phyloP scores from a whole-genome alignment of 2,329 filamentous ascomycete species.

The Beauveria scarabaeidicola region DNA sequence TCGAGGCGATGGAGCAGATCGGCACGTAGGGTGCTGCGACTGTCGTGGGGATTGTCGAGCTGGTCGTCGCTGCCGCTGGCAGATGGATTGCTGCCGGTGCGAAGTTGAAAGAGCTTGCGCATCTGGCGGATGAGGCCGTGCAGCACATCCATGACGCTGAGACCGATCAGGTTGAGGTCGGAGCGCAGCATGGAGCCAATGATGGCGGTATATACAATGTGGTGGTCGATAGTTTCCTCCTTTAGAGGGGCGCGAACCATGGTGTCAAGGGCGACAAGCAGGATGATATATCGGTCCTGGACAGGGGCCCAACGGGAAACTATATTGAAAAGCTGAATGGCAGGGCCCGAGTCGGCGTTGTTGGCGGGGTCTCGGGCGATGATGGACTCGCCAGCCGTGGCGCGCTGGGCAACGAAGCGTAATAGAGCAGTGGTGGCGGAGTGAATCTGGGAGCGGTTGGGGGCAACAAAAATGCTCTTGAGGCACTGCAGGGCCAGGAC shows the following conservation, averaged over 20 bases:
- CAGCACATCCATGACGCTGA: slow-evolving; percentile 93
- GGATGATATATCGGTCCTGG: slow-evolving; percentile 85
- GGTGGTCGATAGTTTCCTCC: slow-evolving; percentile 63
- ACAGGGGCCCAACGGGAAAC: slow-evolving; percentile 84
- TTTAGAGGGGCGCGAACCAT: slow-evolving; percentile 59
- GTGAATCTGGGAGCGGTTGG: slow-evolving; percentile 75
- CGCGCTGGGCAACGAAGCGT: slow-evolving; percentile 59
- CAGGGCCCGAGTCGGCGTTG: slow-evolving; percentile 58
- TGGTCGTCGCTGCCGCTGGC: slow-evolving; percentile 26
- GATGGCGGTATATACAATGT: slow-evolving; percentile 68
- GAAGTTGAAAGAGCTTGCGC: slow-evolving; percentile 64
- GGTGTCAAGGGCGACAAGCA: slow-evolving; percentile 72
- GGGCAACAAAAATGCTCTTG: slow-evolving; percentile 74
- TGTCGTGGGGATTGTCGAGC: slow-evolving; percentile 24
- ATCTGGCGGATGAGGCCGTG: slow-evolving; percentile 79
- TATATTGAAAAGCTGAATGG: slow-evolving; percentile 70
- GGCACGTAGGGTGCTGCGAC: slow-evolving; percentile 40
- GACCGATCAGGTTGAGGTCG: slow-evolving; percentile 84
- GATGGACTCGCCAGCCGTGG: slow-evolving; percentile 42
- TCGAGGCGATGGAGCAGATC: slow-evolving; percentile 65
- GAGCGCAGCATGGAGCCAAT: slow-evolving; percentile 78
- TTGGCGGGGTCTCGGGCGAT: slow-evolving; percentile 39
- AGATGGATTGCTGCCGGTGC: slow-evolving; percentile 27
- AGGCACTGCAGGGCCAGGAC: slow-evolving; percentile 78
- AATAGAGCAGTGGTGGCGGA: slow-evolving; percentile 66